These are phyloP conservation scores for Phialemoniopsis sp. DNA, from an alignment of 2,329 filamentous ascomycete species.

Conservation along the genomic window DNA sequence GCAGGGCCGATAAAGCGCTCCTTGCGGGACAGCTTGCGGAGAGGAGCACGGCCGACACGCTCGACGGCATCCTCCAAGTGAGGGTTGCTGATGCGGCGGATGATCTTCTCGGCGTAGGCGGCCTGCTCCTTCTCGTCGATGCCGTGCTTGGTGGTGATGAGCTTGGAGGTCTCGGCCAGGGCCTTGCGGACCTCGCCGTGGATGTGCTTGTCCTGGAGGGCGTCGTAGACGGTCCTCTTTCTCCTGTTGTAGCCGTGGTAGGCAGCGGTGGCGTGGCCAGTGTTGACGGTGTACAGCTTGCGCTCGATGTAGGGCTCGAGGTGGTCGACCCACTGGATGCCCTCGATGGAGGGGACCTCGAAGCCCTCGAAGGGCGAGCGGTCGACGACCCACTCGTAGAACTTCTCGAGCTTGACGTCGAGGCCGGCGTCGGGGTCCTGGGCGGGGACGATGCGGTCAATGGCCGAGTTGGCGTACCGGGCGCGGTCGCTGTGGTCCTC, in stretches of 20 bases:
- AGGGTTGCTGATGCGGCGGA: constrained; percentile 89
- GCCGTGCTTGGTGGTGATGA: constrained; percentile 79
- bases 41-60: constrained; percentile 89
- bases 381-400: constrained; percentile 99
- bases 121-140: constrained; percentile 73
- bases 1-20: constrained; percentile 95
- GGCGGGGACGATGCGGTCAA: constrained; percentile 95
- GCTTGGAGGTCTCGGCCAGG: constrained; percentile 77
- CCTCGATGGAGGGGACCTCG: constrained; percentile 70
- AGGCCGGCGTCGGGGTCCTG: constrained; percentile 78
- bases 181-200: constrained; percentile 74
- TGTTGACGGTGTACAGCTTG: constrained; percentile 99
- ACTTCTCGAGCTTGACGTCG: constrained; percentile 94
- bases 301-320: constrained; percentile 96
- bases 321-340: constrained; percentile 90
- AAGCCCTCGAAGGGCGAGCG: constrained; percentile 73
- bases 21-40: constrained; percentile 90
- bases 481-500: constrained; percentile 69
- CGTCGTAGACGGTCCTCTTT: constrained; percentile 86
- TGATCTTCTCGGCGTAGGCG: constrained; percentile 87
- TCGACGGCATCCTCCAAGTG: constrained; percentile 89
- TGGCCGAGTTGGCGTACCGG: constrained; percentile 93
- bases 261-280: constrained; percentile 89
- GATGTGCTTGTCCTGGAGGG: constrained; percentile 77
- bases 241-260: constrained; percentile 89